Conservation (phyloP, 2,329 filamentous ascomycete genomes). For the Leptographium procerum region DNA sequence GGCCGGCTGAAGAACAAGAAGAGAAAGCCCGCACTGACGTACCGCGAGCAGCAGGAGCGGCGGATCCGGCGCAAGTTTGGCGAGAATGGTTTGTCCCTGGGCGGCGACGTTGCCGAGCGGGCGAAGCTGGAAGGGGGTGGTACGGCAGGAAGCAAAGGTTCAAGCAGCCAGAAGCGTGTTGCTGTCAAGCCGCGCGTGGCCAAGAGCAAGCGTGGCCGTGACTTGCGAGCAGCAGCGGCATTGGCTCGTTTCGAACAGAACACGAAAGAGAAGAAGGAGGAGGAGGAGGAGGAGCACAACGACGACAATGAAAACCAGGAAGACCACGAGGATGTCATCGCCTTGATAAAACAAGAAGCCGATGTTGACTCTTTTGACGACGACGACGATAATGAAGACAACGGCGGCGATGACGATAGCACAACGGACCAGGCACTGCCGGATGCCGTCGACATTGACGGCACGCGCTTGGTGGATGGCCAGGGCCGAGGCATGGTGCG, state of each 20-base stretch:
- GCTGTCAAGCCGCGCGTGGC: slow-evolving; percentile 62
- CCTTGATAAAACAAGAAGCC: slow-evolving; percentile 16
- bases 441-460: slow-evolving; percentile 53
- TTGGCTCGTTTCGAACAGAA: slow-evolving; percentile 58
- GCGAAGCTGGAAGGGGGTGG: slow-evolving; percentile 54
- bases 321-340: slow-evolving; percentile 24
- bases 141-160: slow-evolving; percentile 19
- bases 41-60: slow-evolving; percentile 62
- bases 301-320: slow-evolving; percentile 26
- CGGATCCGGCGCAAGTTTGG: slow-evolving; percentile 70
- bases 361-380: slow-evolving; percentile 29
- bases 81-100: slow-evolving; percentile 53
- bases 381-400: slow-evolving; percentile 39
- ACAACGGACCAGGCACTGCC: slow-evolving; percentile 33
- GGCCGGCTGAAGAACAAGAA: slow-evolving; percentile 21
- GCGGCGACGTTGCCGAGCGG: slow-evolving; percentile 56
- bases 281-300: slow-evolving; percentile 21
- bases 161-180: slow-evolving; percentile 31
- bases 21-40: slow-evolving; percentile 43
- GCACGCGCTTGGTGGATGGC: slow-evolving; percentile 49
- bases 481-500: slow-evolving; percentile 59
- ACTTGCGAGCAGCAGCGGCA: slow-evolving; percentile 66
- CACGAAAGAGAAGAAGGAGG: slow-evolving; percentile 33
- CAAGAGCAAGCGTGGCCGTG: slow-evolving; percentile 60
- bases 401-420: slow-evolving; percentile 36